Evolutionary conservation across 225 moss, liverwort and hornwort species (phyloP).

Genomic region (Ulota crispa): DNA sequence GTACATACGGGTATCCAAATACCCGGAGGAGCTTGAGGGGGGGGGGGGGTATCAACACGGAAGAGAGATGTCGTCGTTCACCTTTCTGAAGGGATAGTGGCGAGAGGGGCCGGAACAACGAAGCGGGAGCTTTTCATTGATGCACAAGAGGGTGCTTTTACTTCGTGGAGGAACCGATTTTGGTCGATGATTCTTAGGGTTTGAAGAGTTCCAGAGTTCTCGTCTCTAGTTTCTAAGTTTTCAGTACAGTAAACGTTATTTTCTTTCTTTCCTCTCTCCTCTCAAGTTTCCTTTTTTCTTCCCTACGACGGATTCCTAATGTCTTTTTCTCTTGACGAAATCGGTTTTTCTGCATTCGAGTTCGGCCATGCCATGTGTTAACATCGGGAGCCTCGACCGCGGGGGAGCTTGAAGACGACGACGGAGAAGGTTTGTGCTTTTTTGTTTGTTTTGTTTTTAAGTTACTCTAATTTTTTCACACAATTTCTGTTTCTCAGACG

Average conservation of each 20-base stretch:
- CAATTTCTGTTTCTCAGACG: background rate
- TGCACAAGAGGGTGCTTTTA: background rate
- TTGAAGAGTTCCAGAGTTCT: constrained; percentile 1
- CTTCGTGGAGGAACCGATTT: constrained; percentile 14
- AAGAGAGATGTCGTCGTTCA: constrained; percentile 4
- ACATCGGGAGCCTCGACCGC: constrained; percentile 58
- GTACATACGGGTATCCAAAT: accelerated
- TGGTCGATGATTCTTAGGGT: constrained; percentile 33
- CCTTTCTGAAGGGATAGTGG: constrained; percentile 26
- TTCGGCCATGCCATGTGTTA: constrained; percentile 70
- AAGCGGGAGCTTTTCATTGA: background rate
- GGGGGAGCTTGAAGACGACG: constrained; percentile 73
- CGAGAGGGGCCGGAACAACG: constrained; percentile 7
- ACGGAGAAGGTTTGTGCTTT: constrained; percentile 52
- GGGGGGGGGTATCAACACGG: background rate
- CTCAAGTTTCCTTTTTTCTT: background rate
- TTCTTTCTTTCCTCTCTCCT: too few species aligned
- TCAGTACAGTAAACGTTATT: background rate
- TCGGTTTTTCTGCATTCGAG: background rate
- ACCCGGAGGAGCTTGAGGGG: background rate
- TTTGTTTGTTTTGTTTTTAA: background rate
- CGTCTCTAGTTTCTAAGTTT: background rate
- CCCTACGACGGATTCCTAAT: background rate
- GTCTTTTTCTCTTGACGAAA: background rate
- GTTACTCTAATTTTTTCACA: background rate